Percentiles rank a stretch among this genome's conserved stretches.
These are phyloP conservation scores for Vitis hybrid DNA, from an alignment of 177 flowering plant species.

Conservation along the genomic window DNA sequence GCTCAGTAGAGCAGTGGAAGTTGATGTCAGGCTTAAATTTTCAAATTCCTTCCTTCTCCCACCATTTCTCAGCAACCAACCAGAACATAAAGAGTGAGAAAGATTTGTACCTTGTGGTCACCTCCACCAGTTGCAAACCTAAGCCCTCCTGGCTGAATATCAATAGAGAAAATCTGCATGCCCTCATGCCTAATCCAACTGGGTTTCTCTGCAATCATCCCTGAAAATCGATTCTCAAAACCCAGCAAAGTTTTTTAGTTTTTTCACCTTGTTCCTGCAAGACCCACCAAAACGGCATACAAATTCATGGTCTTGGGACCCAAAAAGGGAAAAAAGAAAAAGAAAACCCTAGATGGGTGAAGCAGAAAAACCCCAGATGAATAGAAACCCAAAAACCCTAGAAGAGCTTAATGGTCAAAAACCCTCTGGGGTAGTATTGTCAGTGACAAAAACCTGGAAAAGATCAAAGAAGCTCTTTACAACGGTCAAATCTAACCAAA, in stretches of 20 bases:
- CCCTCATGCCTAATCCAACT: constrained; percentile 93
- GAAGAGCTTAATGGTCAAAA: neutral
- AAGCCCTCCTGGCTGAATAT: constrained; percentile 90
- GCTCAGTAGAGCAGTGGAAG: too few species aligned
- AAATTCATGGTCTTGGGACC: neutral
- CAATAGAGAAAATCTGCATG: constrained; percentile 95
- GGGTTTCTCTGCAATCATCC: constrained; percentile 95
- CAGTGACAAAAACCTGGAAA: neutral
- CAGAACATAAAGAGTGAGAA: constrained; percentile 7
- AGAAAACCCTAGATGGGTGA: neutral
- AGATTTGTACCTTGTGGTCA: constrained; percentile 83
- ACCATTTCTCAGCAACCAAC: neutral
- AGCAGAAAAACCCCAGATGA: neutral
- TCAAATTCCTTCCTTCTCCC: neutral
- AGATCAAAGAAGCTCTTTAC: constrained; percentile 4
- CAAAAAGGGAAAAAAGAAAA: neutral
- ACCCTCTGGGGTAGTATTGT: neutral
- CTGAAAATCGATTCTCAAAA: constrained; percentile 10
- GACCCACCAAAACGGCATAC: neutral
- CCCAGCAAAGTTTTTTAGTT: neutral
- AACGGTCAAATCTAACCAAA: constrained; percentile 8
- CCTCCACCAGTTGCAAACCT: constrained; percentile 99
- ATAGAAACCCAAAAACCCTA: neutral
- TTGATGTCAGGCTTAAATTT: too few species aligned
- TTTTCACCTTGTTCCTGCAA: neutral